Evolutionary conservation across 768 basidiomycete species (phyloP).

Genomic region (Macrolepiota albuminosa): DNA sequence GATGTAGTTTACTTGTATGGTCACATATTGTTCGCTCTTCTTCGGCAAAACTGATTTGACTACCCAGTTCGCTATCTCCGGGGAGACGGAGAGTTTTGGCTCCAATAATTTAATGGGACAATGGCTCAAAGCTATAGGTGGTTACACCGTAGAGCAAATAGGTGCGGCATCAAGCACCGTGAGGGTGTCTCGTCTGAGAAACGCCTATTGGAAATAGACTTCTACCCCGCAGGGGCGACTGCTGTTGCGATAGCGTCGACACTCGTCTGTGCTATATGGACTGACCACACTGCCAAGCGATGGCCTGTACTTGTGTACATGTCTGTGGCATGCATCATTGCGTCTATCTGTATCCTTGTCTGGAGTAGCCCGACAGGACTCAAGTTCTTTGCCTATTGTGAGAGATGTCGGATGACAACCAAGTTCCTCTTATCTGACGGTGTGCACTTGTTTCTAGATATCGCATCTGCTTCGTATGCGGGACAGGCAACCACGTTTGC

Average conservation of each 20-base stretch:
- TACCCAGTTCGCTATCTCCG: conserved; percentile 55
- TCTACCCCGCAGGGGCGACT: conserved; percentile 59
- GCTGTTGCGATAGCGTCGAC: conserved; percentile 63
- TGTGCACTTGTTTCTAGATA: conserved; percentile 26
- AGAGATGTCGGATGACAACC: conserved; percentile 16
- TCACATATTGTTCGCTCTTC: neutral
- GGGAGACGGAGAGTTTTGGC: conserved; percentile 64
- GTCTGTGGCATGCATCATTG: conserved; percentile 46
- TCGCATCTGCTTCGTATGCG: conserved; percentile 64
- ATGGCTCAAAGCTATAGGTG: conserved; percentile 59
- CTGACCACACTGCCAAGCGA: conserved; percentile 50
- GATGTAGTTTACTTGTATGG: conserved; percentile 55
- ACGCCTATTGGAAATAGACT: conserved; percentile 13
- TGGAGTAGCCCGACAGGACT: conserved; percentile 55
- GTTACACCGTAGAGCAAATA: conserved; percentile 59
- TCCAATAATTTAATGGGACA: conserved; percentile 73
- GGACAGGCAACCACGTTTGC: conserved; percentile 78
- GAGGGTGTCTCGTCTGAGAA: neutral
- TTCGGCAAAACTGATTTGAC: neutral
- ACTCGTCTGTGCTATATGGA: conserved; percentile 58
- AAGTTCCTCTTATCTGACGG: neutral
- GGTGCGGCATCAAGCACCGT: conserved; percentile 23
- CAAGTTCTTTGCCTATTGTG: conserved; percentile 77
- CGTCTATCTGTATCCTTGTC: conserved; percentile 55
- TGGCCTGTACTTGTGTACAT: conserved; percentile 68